Evolutionary conservation across 129 eudicot genomes (phyloP).

Genomic region (Artemisia argyi): DNA sequence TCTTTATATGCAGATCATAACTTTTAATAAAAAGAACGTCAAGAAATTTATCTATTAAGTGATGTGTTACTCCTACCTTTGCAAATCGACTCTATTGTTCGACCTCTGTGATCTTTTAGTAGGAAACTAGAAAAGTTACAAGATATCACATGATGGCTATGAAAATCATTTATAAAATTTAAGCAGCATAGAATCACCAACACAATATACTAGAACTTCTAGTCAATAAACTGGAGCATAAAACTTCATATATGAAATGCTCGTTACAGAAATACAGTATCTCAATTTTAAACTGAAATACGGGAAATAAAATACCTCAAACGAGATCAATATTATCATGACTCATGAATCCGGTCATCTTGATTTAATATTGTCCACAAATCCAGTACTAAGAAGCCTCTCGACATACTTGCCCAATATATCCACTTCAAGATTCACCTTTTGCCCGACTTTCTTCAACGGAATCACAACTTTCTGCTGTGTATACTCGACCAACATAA

Average conservation of each 20-base stretch:
- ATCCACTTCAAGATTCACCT: conserved; percentile 96
- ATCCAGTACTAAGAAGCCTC: conserved; percentile 73
- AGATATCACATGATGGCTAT: neutral
- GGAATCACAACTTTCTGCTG: conserved; percentile 90
- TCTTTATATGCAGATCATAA: no score
- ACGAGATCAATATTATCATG: neutral
- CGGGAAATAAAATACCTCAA: conserved; percentile 4
- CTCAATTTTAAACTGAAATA: conserved; percentile 4
- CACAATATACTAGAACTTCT: neutral
- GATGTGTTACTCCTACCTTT: no score
- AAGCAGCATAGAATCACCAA: neutral
- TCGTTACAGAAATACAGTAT: no score
- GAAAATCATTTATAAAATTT: neutral
- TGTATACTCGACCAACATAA: conserved; percentile 92
- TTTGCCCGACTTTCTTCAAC: conserved; percentile 74
- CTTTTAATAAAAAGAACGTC: no score
- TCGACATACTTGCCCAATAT: conserved; percentile 90
- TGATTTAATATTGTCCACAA: conserved; percentile 49
- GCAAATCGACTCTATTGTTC: no score
- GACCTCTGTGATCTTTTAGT: no score
- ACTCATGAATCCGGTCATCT: conserved; percentile 14
- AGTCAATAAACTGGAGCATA: neutral
- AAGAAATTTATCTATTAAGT: no score
- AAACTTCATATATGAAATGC: neutral
- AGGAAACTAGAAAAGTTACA: no score